Percentiles rank a stretch among this genome's conserved stretches.
Evolutionary conservation across 2,329 filamentous ascomycete species (phyloP).

Genomic region (Phyllosticta ampelicida): DNA sequence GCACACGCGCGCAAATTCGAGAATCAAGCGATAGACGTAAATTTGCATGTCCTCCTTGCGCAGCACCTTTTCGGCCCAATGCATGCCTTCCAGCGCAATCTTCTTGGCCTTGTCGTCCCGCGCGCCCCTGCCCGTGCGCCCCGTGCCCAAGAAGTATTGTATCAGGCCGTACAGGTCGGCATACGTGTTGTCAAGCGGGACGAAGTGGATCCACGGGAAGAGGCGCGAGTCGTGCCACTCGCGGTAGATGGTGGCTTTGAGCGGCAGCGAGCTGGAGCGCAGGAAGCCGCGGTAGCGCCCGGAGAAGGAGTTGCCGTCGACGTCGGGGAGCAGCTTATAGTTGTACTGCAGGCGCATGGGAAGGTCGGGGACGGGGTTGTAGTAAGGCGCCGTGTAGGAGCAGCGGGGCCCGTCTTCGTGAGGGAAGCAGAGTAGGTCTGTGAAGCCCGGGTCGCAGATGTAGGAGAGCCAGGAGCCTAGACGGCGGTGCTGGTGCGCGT

Average conservation of each 20-base stretch:
- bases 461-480: constrained; percentile 31
- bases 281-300: constrained; percentile 55
- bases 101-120: constrained; percentile 47
- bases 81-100: constrained; percentile 55
- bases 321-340: constrained; percentile 64
- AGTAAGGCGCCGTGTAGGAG: constrained; percentile 36
- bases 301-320: constrained; percentile 58
- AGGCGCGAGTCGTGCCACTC: constrained; percentile 72
- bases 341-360: constrained; percentile 43
- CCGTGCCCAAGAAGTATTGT: constrained; percentile 49
- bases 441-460: constrained; percentile 33
- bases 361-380: constrained; percentile 21
- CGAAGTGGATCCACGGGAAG: constrained; percentile 68
- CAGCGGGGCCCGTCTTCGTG: constrained; percentile 29
- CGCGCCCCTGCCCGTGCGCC: background rate
- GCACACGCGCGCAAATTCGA: constrained; percentile 35
- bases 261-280: constrained; percentile 54
- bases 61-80: constrained; percentile 58
- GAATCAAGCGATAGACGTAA: constrained; percentile 51
- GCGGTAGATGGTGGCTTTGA: constrained; percentile 58
- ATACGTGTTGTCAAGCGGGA: constrained; percentile 62
- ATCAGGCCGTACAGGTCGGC: constrained; percentile 64
- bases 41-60: constrained; percentile 64
- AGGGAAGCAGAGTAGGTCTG: constrained; percentile 36
- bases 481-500: constrained; percentile 20